These are phyloP conservation scores for Ogataea corticis DNA, from an alignment of 805 yeast genomes.

Conservation along the genomic window DNA sequence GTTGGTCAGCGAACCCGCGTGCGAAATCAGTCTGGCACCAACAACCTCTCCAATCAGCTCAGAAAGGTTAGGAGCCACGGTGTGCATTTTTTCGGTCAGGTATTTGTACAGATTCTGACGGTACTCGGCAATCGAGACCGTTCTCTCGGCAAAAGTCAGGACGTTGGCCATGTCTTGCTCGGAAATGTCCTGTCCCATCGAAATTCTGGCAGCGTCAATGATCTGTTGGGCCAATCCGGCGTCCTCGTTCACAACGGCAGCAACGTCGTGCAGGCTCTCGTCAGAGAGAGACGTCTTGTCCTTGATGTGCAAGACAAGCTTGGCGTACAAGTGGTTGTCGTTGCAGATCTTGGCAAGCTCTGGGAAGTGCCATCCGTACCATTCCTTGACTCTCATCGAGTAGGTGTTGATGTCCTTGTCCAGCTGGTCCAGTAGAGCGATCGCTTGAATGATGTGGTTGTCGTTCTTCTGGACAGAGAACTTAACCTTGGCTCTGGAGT, in stretches of 20 bases:
- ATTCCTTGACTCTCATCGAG: constrained; percentile 95
- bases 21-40: constrained; percentile 97
- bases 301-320: constrained; percentile 74
- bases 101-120: constrained; percentile 81
- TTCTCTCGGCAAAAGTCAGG: constrained; percentile 88
- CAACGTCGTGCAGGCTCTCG: constrained; percentile 84
- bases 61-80: constrained; percentile 95
- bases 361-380: constrained; percentile 99
- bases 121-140: constrained; percentile 88
- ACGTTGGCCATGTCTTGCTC: constrained; percentile 94
- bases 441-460: constrained; percentile 98
- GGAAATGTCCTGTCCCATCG: constrained; percentile 98
- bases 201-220: constrained; percentile 92
- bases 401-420: constrained; percentile 98
- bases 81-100: constrained; percentile 93
- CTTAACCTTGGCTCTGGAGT: constrained; percentile 98
- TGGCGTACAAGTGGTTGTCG: constrained; percentile 86
- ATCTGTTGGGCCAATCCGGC: constrained; percentile 89
- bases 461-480: constrained; percentile 98
- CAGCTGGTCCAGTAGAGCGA: constrained; percentile 93
- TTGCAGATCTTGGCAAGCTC: constrained; percentile 90
- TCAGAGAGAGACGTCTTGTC: constrained; percentile 84
- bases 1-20: constrained; percentile 96
- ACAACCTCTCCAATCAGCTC: constrained; percentile 98
- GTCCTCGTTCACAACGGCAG: constrained; percentile 87